phyloP scores from a whole-genome alignment of 116 monocot genomes.

The Iris pallida region DNA sequence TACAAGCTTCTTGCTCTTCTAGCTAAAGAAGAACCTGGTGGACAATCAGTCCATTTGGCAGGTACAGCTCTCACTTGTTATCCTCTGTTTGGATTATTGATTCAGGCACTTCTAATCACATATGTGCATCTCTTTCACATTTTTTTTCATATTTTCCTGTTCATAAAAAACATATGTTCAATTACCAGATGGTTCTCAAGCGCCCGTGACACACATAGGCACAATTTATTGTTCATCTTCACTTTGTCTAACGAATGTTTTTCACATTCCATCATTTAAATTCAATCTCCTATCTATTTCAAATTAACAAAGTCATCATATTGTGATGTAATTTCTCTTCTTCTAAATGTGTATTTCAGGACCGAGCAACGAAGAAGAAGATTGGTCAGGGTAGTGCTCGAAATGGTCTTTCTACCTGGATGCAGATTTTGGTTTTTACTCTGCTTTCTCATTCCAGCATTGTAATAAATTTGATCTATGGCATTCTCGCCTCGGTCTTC shows the following conservation, averaged over 20 bases:
- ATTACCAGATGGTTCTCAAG: neutral
- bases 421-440: neutral
- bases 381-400: no score
- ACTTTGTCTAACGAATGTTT: neutral
- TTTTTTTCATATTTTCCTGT: neutral
- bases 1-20: no score
- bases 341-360: no score
- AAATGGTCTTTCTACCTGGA: no score
- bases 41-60: neutral
- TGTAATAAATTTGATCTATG: neutral
- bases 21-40: neutral
- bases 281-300: neutral
- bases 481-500: neutral
- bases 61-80: conserved; percentile 3
- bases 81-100: neutral
- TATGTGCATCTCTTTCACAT: neutral
- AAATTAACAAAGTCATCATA: no score
- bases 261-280: conserved; percentile 1
- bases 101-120: neutral
- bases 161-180: neutral
- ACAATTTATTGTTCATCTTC: neutral
- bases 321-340: no score
- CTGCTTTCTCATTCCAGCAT: neutral
- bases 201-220: conserved; percentile 3
- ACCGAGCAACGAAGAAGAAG: no score